These are phyloP conservation scores for Fusarium annulatum DNA, from an alignment of 2,329 filamentous ascomycete genomes.

Conservation along the genomic window DNA sequence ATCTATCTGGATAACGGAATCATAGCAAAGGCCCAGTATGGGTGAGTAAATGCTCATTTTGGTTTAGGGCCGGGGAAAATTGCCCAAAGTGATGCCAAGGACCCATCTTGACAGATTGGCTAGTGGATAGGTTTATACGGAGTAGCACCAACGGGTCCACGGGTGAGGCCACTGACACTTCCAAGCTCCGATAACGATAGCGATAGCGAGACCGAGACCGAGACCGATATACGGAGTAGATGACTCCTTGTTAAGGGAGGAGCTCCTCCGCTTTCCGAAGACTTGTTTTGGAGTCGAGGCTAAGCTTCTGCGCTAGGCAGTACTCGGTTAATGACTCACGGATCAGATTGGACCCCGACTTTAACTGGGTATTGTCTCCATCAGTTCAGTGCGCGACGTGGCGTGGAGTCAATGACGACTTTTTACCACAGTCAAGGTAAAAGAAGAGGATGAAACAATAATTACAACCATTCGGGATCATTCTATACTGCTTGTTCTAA, in stretches of 20 bases:
- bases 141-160: too few species aligned
- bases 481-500: too few species aligned
- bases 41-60: background rate
- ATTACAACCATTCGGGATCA: too few species aligned
- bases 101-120: background rate
- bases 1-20: background rate
- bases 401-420: background rate
- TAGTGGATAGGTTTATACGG: background rate
- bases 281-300: background rate
- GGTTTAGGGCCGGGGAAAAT: background rate
- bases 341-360: background rate
- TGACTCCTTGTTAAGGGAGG: background rate
- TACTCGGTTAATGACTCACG: fast-evolving
- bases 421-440: background rate
- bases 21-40: background rate
- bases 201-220: background rate
- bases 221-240: background rate
- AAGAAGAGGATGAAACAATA: background rate
- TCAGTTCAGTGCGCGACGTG: background rate
- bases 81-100: background rate
- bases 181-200: background rate
- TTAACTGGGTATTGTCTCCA: background rate
- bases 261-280: background rate
- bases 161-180: background rate
- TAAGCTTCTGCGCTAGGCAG: fast-evolving